These are phyloP conservation scores for Coemansia sp. DNA, from an alignment of 192 early-diverging fungal species.

Conservation along the genomic window DNA sequence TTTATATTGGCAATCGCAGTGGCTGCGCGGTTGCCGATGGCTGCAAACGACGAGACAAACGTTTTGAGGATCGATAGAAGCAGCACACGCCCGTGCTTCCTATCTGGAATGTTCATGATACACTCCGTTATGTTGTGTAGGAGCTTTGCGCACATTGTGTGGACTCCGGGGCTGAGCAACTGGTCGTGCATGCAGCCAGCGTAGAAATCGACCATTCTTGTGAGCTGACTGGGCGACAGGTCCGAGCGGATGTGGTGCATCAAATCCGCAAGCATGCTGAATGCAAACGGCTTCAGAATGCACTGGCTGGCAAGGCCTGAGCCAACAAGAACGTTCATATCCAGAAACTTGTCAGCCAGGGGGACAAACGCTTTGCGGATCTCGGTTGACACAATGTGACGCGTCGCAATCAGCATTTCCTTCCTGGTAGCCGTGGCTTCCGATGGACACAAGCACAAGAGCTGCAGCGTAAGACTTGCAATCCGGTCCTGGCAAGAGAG, in stretches of 20 bases:
- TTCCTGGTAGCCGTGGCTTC: constrained; percentile 92
- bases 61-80: constrained; percentile 83
- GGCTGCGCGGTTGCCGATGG: constrained; percentile 39
- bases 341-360: constrained; percentile 88
- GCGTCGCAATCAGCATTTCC: constrained; percentile 91
- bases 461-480: constrained; percentile 81
- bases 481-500: constrained; percentile 77
- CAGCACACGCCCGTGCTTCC: constrained; percentile 64
- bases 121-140: constrained; percentile 89
- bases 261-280: constrained; percentile 93
- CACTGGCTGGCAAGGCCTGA: constrained; percentile 90
- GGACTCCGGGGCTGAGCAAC: constrained; percentile 85
- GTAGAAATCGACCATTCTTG: constrained; percentile 85
- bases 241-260: constrained; percentile 92
- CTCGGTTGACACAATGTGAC: constrained; percentile 92
- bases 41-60: constrained; percentile 61
- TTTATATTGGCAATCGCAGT: constrained; percentile 32
- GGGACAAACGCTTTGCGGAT: constrained; percentile 86
- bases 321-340: constrained; percentile 92
- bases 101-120: constrained; percentile 68
- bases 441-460: constrained; percentile 91
- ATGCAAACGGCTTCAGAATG: constrained; percentile 86
- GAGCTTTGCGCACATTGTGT: constrained; percentile 96
- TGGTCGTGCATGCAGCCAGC: constrained; percentile 90
- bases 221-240: constrained; percentile 76